phyloP scores from a whole-genome alignment of 2,329 filamentous ascomycete species.

The Ilyonectria sp. region DNA sequence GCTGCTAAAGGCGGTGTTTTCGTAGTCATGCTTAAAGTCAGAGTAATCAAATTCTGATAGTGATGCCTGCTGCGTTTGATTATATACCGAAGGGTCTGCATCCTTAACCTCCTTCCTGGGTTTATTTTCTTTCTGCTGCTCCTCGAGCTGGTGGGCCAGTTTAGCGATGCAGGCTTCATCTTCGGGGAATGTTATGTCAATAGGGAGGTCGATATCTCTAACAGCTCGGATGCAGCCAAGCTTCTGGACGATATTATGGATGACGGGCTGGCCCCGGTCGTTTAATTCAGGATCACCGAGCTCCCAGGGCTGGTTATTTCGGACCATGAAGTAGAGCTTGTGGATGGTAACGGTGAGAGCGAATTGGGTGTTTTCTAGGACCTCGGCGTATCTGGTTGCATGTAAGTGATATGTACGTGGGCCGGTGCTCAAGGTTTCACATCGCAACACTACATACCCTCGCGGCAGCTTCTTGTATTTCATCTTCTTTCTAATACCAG shows the following conservation, averaged over 20 bases:
- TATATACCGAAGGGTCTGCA: conserved; percentile 42
- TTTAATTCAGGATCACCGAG: conserved; percentile 75
- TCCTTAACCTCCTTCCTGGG: conserved; percentile 50
- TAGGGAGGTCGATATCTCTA: conserved; percentile 71
- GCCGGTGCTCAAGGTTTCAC: too few species aligned
- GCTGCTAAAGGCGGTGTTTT: conserved; percentile 62
- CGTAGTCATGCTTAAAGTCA: conserved; percentile 70
- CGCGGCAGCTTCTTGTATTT: conserved; percentile 77
- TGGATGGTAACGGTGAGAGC: conserved; percentile 75
- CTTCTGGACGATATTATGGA: conserved; percentile 76
- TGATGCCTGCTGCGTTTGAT: conserved; percentile 63
- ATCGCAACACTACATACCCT: conserved; percentile 61
- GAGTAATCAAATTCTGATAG: conserved; percentile 70
- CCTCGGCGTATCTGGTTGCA: conserved; percentile 70
- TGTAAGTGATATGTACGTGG: conserved; percentile 36
- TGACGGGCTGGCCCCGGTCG: conserved; percentile 73
- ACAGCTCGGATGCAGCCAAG: conserved; percentile 76
- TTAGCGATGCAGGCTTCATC: conserved; percentile 71
- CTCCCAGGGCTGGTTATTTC: conserved; percentile 71
- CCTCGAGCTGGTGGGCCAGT: conserved; percentile 68
- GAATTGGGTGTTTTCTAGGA: conserved; percentile 76
- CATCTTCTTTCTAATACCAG: conserved; percentile 76
- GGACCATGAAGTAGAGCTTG: conserved; percentile 76
- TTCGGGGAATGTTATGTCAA: conserved; percentile 73
- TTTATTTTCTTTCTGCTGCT: conserved; percentile 59